Evolutionary conservation across 176 grass and related monocot genomes (phyloP).

Genomic region (Calamus simplicifolius): DNA sequence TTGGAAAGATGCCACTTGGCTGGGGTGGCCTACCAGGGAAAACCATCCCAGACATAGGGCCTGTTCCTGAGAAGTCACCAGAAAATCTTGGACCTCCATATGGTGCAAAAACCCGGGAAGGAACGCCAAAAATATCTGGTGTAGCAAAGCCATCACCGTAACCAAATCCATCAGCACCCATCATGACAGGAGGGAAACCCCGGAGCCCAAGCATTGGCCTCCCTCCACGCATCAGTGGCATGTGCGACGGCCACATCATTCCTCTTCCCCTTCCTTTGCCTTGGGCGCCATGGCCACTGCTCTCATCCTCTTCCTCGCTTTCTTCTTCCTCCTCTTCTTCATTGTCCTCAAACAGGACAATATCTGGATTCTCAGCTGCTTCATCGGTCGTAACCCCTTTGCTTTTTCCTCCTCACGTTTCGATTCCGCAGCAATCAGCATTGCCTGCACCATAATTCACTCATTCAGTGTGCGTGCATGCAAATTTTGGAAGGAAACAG

Average conservation of each 20-base stretch:
- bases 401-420: slow-evolving; percentile 89
- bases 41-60: slow-evolving; percentile 58
- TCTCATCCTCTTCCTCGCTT: slow-evolving; percentile 81
- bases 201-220: slow-evolving; percentile 57
- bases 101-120: slow-evolving; percentile 54
- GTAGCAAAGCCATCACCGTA: slow-evolving; percentile 56
- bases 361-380: slow-evolving; percentile 77
- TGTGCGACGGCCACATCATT: slow-evolving; percentile 83
- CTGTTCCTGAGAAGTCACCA: slow-evolving; percentile 50
- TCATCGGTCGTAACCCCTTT: slow-evolving; percentile 56
- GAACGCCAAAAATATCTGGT: slow-evolving; percentile 69
- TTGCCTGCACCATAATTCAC: slow-evolving; percentile 41
- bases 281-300: slow-evolving; percentile 47
- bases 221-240: slow-evolving; percentile 45
- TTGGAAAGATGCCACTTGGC: slow-evolving; percentile 44
- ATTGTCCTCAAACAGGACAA: slow-evolving; percentile 86
- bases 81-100: slow-evolving; percentile 73
- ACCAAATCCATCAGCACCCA: slow-evolving; percentile 65
- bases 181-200: slow-evolving; percentile 80
- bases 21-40: slow-evolving; percentile 69
- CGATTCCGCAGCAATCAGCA: slow-evolving; percentile 68
- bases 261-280: slow-evolving; percentile 61
- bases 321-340: slow-evolving; percentile 98
- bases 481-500: too few species aligned
- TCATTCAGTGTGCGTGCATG: too few species aligned